Evolutionary conservation across 306 rosid genomes (phyloP), one percentile per base, ranked within the genome.

Genomic region (Dryas alaskensis): DNA sequence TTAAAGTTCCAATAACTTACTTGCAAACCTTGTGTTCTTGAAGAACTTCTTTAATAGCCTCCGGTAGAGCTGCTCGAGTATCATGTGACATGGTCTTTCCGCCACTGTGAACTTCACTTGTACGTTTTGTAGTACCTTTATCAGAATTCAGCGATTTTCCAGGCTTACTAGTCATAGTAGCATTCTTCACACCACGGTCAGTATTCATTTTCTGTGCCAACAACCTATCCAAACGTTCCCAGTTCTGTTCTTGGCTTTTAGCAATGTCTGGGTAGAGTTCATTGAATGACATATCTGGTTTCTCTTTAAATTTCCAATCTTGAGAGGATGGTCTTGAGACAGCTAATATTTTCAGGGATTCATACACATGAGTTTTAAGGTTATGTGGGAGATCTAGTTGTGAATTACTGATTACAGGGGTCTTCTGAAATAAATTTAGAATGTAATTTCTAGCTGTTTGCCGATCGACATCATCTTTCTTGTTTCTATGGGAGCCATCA

Each of bases 11-110:
- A 4, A 55, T 52, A 48, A 10, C 69, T 3, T 84, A 94, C 97
- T 94, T 94, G 96, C 99, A 94, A 82, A 94, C 97, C 78, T 86
- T 83, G 83, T 87, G 85, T 43, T 73, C 80, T 69, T 88, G 92
- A 75, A 94, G 87, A 65, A 87, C 97, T 77, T 83, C 83, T 69
- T 88, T 78, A 59, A 80, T 70, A 49, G 69, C 77, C 65, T 57
- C 69, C n/a, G 55, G 85, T 55, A 94, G 85, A 80, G 88, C 92
- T 75, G 83, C 90, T 77, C 83, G 87, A 65, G 92, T 86, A 75
- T 89, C 97, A 83, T 81, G 89, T 73, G 99, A 86, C 87, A 92
- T 87, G 81, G 88, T 79, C 85, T 70, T 89, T 61, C 60, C 84
- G 72, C 78, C 83, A 43, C 70, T 63, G 65, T 81, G 74, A 22